phyloP scores from a whole-genome alignment of 2,329 filamentous ascomycete species.

The Dendrostoma leiphaemia region DNA sequence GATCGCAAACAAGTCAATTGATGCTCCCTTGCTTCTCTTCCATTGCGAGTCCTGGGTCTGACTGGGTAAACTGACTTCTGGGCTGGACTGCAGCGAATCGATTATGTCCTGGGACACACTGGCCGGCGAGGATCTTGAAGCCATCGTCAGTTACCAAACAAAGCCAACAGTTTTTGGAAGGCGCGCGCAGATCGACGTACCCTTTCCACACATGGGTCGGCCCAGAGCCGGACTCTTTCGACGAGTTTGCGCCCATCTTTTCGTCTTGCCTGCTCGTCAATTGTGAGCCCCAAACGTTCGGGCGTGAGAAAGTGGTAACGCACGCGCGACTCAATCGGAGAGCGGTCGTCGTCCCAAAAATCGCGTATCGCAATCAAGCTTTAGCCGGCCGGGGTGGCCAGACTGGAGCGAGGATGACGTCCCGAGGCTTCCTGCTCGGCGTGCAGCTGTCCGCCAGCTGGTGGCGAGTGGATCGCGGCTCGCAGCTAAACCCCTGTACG shows the following conservation, averaged over 20 bases:
- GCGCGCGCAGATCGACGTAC: constrained; percentile 42
- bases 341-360: not conserved
- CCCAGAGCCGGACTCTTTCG: constrained; percentile 47
- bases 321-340: not conserved
- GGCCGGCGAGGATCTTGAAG: constrained; percentile 42
- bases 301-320: not conserved
- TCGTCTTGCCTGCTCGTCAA: constrained; percentile 26
- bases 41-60: not conserved
- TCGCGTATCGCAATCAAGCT: constrained; percentile 1
- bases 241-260: constrained; percentile 57
- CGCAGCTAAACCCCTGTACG: not conserved
- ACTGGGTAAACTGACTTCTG: constrained; percentile 62
- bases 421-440: too few species aligned
- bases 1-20: not conserved
- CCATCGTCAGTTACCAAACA: too few species aligned
- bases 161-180: too few species aligned
- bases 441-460: not conserved
- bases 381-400: not conserved
- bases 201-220: constrained; percentile 52
- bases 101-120: constrained; percentile 77
- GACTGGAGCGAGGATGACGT: not conserved
- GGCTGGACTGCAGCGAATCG: constrained; percentile 77
- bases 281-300: constrained; percentile 1
- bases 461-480: too few species aligned
- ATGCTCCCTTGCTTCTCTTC: not conserved